Evolutionary conservation across 768 basidiomycete genomes (phyloP).

Genomic region (Rhizopogon roseolus): DNA sequence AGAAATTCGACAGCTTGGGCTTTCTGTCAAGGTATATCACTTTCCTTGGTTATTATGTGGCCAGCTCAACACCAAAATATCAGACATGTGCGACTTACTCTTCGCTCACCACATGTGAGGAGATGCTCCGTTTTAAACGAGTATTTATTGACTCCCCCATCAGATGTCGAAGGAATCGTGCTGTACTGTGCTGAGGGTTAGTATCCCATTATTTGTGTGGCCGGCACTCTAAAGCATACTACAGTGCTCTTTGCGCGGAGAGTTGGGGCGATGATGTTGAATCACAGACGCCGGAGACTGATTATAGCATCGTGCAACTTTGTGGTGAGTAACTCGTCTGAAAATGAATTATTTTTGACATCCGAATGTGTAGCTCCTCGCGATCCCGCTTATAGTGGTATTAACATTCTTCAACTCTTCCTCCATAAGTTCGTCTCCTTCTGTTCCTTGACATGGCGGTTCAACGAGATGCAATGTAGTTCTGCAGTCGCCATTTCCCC

Average conservation of each 20-base stretch:
- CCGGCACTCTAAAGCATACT: neutral
- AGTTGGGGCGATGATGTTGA: neutral
- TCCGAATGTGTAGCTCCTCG: neutral
- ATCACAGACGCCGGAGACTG: neutral
- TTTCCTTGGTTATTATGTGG: neutral
- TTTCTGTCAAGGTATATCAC: neutral
- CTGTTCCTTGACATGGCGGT: neutral
- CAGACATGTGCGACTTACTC: neutral
- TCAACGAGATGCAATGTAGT: neutral
- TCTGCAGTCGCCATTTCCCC: neutral
- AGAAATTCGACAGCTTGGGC: neutral
- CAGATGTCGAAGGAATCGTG: neutral
- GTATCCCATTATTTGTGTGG: neutral
- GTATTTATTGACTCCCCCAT: neutral
- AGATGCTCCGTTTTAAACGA: too few relatives aligned
- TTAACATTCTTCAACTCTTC: neutral
- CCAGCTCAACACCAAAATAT: neutral
- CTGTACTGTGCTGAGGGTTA: neutral
- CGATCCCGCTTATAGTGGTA: neutral
- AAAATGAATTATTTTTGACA: too few relatives aligned
- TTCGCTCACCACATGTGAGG: neutral
- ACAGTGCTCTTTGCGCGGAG: neutral
- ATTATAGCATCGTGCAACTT: neutral
- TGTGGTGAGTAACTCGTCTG: neutral
- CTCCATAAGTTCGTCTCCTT: neutral